phyloP scores from a whole-genome alignment of 1,284 basidiomycete species.

The Mycena citricolor region DNA sequence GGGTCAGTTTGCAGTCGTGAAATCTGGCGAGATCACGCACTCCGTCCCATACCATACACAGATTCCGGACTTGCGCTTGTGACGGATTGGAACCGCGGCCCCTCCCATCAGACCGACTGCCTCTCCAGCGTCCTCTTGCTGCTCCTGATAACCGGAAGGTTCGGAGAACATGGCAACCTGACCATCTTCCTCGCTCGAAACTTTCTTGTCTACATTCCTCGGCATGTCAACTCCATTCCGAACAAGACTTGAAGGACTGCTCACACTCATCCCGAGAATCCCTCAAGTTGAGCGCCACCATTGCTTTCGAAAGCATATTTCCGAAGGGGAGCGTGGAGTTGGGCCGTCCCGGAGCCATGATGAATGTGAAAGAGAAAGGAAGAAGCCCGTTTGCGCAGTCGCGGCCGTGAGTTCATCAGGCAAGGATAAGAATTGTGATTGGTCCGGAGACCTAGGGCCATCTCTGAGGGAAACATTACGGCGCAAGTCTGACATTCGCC shows the following conservation, averaged over 20 bases:
- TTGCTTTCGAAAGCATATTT: conserved; percentile 46
- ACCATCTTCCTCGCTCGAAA: conserved; percentile 44
- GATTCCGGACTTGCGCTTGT: conserved; percentile 34
- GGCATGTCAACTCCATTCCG: not conserved
- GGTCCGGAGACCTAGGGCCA: no score
- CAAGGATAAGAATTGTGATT: no score
- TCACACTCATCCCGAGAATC: conserved; percentile 48
- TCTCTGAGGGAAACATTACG: no score
- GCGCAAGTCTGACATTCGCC: no score
- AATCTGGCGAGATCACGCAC: conserved; percentile 33
- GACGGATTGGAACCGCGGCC: conserved; percentile 34
- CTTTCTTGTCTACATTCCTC: conserved; percentile 38
- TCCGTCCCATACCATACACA: conserved; percentile 56
- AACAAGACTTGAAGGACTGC: conserved; percentile 26
- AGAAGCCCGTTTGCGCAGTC: no score
- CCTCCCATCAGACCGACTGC: conserved; percentile 40
- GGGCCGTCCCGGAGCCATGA: no score
- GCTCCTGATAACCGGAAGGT: conserved; percentile 11
- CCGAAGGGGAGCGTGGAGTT: no score
- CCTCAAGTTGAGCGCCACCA: conserved; percentile 50
- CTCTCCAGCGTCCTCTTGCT: conserved; percentile 32
- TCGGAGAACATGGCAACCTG: conserved; percentile 39
- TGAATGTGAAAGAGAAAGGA: no score
- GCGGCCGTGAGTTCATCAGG: no score
- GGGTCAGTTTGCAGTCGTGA: not conserved